Evolutionary conservation across 2,329 filamentous ascomycete genomes (phyloP).

Genomic region (Knoxdaviesia capensis): DNA sequence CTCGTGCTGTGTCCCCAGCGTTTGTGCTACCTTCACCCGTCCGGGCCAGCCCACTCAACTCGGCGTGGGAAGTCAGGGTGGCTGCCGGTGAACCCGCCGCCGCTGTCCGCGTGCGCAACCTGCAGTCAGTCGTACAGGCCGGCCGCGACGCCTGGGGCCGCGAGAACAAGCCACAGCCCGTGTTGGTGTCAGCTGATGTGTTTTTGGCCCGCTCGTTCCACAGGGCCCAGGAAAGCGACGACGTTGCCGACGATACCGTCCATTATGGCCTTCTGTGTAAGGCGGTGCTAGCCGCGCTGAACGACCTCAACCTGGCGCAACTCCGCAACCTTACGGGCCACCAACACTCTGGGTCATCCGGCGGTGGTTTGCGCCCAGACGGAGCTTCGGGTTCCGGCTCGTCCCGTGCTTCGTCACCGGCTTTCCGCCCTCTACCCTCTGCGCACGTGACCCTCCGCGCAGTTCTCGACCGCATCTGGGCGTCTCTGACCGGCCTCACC

Average conservation of each 20-base stretch:
- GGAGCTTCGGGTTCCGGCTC: too few species aligned
- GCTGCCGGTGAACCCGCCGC: constrained; percentile 25
- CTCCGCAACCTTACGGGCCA: neutral
- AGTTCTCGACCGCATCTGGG: constrained; percentile 14
- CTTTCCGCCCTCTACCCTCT: neutral
- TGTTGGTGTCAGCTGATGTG: constrained; percentile 38
- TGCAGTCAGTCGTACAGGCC: constrained; percentile 34
- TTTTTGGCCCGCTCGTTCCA: constrained; percentile 34
- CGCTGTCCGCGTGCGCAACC: constrained; percentile 38
- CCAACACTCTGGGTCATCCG: too few species aligned
- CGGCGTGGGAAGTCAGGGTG: constrained; percentile 16
- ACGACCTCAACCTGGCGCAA: constrained; percentile 8
- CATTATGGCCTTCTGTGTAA: constrained; percentile 59
- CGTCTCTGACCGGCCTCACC: constrained; percentile 10
- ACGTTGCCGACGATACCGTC: constrained; percentile 47
- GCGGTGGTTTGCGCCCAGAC: neutral
- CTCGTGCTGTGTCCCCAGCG: neutral
- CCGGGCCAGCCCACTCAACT: neutral
- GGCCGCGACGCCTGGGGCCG: constrained; percentile 51
- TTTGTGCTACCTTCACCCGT: neutral
- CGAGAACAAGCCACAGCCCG: constrained; percentile 34
- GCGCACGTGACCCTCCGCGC: constrained; percentile 7
- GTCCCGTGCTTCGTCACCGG: too few species aligned
- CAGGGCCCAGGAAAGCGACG: constrained; percentile 35
- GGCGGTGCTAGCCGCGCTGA: constrained; percentile 29